These are phyloP conservation scores for Ceratocystis lukuohia DNA, from an alignment of 2,329 filamentous ascomycete genomes.

Conservation along the genomic window DNA sequence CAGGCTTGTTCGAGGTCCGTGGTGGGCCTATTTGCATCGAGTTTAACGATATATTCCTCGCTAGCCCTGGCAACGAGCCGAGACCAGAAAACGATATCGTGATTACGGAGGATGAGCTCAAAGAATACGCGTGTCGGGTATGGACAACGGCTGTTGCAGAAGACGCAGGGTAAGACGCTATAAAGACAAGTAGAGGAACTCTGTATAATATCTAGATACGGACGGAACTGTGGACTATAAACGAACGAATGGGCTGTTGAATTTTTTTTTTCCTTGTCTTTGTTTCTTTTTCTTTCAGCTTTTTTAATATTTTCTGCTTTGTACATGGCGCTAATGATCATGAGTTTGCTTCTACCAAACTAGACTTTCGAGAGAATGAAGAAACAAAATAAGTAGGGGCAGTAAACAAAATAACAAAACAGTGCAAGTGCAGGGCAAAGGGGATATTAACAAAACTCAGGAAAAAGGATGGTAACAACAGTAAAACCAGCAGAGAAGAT, in stretches of 20 bases:
- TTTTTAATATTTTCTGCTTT: constrained; percentile 9
- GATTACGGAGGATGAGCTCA: constrained; percentile 15
- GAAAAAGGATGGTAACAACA: not conserved
- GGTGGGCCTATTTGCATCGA: constrained; percentile 10
- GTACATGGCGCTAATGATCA: not conserved
- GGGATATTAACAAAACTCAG: not conserved
- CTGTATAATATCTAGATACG: not conserved
- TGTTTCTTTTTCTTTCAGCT: not conserved
- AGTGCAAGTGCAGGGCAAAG: not conserved
- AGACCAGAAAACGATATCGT: constrained; percentile 12
- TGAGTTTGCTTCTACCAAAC: not conserved
- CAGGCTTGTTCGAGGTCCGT: constrained; percentile 21
- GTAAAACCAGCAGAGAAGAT: not conserved
- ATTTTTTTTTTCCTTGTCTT: not conserved
- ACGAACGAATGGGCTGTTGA: not conserved
- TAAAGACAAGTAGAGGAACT: not conserved
- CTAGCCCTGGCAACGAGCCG: not conserved
- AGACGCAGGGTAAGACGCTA: not conserved
- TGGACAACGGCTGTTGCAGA: constrained; percentile 14
- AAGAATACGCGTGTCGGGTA: constrained; percentile 11
- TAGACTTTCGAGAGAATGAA: constrained; percentile 3
- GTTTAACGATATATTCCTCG: constrained; percentile 14
- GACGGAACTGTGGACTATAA: not conserved
- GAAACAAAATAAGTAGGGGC: not conserved
- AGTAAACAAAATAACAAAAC: not conserved